These are phyloP conservation scores for Lichtheimia ornata DNA, from an alignment of 371 early-diverging fungal genomes.

Conservation along the genomic window DNA sequence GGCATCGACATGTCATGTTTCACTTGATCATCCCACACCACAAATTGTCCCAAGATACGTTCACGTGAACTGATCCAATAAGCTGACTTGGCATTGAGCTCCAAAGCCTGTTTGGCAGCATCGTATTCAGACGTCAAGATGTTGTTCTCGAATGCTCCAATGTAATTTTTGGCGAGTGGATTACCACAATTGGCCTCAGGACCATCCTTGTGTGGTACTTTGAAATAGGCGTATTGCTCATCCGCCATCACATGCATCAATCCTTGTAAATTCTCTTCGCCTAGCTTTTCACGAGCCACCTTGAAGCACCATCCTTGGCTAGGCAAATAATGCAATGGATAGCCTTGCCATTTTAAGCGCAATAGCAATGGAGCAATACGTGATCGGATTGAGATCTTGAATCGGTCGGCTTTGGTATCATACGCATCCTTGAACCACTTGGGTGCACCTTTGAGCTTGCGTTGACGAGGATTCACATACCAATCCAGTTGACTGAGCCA, in stretches of 20 bases:
- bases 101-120: conserved; percentile 80
- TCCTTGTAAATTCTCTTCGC: conserved; percentile 14
- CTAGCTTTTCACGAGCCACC: conserved; percentile 34
- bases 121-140: conserved; percentile 70
- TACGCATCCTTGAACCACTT: conserved; percentile 89
- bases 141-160: conserved; percentile 79
- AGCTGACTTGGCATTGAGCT: conserved; percentile 77
- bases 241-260: conserved; percentile 20
- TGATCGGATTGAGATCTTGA: conserved; percentile 73
- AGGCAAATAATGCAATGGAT: conserved; percentile 74
- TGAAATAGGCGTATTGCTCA: conserved; percentile 59
- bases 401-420: conserved; percentile 50
- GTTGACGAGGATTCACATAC: conserved; percentile 54
- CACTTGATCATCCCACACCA: conserved; percentile 68
- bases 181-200: conserved; percentile 83
- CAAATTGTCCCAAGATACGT: conserved; percentile 84
- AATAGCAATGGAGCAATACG: conserved; percentile 83
- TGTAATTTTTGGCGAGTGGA: conserved; percentile 83
- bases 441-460: conserved; percentile 72
- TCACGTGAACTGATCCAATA: conserved; percentile 94
- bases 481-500: conserved; percentile 93
- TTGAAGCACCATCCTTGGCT: conserved; percentile 84
- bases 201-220: conserved; percentile 90
- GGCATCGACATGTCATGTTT: conserved; percentile 50
- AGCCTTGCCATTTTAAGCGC: conserved; percentile 81